Evolutionary conservation across 768 basidiomycete species (phyloP).

Genomic region (Heimioporus sp.): DNA sequence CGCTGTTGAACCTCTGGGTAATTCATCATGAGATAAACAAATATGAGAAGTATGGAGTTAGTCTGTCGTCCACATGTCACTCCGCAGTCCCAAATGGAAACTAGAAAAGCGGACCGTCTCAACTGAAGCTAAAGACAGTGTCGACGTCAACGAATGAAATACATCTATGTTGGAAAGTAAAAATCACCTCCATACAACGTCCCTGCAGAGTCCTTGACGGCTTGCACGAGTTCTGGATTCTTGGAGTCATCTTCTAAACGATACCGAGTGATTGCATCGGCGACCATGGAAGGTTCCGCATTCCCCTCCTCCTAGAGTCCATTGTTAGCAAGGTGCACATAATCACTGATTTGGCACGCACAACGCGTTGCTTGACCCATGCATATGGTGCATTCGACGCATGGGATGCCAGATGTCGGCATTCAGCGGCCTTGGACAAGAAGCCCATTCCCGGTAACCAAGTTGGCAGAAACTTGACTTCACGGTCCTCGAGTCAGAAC

Average conservation of each 20-base stretch:
- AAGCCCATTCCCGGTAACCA: conserved; percentile 30
- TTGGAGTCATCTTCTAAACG: neutral
- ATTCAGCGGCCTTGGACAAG: conserved; percentile 13
- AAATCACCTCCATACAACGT: conserved; percentile 16
- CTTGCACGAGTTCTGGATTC: conserved; percentile 5
- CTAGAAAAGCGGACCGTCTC: conserved; percentile 25
- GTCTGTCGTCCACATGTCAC: conserved; percentile 19
- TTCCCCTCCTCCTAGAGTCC: conserved; percentile 3
- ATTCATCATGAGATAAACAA: conserved; percentile 30
- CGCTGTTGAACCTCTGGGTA: conserved; percentile 26
- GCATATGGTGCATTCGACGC: conserved; percentile 9
- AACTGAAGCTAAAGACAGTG: conserved; percentile 20
- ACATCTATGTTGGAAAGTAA: neutral
- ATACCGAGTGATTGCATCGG: conserved; percentile 7
- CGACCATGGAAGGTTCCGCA: conserved; percentile 14
- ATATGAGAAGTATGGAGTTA: conserved; percentile 18
- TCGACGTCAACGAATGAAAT: neutral
- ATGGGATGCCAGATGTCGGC: conserved; percentile 1
- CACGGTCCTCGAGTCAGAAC: neutral
- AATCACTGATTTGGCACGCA: neutral
- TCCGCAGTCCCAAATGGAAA: neutral
- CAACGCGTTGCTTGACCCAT: conserved; percentile 9
- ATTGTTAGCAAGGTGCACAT: neutral
- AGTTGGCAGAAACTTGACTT: conserved; percentile 15
- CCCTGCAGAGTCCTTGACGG: conserved; percentile 16